Conservation (phyloP, 140 eudicot species). For the Ambrosia hybrid region DNA sequence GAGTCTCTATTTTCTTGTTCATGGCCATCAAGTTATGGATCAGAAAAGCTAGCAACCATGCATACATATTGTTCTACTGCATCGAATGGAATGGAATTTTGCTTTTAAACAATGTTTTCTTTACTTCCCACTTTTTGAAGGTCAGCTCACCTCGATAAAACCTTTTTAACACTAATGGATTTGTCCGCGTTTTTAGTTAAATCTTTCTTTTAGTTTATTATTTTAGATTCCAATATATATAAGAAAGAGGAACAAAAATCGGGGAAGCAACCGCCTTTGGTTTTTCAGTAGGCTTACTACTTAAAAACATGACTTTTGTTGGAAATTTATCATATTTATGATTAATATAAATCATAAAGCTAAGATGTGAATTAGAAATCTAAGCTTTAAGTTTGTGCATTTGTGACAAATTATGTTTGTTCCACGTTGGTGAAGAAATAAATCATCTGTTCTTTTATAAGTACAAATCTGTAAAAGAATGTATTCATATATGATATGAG, state of each 20-base stretch:
- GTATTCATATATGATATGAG: too few relatives aligned
- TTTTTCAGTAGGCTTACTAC: too few relatives aligned
- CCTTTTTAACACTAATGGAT: background rate
- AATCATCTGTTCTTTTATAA: too few relatives aligned
- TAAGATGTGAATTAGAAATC: too few relatives aligned
- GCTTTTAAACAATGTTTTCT: background rate
- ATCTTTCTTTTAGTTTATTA: background rate
- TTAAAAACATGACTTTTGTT: too few relatives aligned
- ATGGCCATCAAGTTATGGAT: background rate
- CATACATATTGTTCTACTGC: slow-evolving; percentile 20
- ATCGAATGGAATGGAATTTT: slow-evolving; percentile 17
- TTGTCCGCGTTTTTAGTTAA: background rate
- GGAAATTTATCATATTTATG: too few relatives aligned
- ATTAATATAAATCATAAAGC: too few relatives aligned
- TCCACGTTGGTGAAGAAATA: too few relatives aligned
- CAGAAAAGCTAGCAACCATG: background rate
- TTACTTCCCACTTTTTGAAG: slow-evolving; percentile 17
- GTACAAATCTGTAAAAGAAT: too few relatives aligned
- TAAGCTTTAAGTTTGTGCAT: too few relatives aligned
- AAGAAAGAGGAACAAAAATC: background rate
- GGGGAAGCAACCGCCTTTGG: background rate
- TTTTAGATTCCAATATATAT: slow-evolving; percentile 1
- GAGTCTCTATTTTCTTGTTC: slow-evolving; percentile 6
- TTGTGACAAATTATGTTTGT: too few relatives aligned
- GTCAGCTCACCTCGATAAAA: background rate